A percentile compares a stretch with the other conserved stretches of the same genome.
These are phyloP conservation scores for Tephrocybe rancida DNA, from an alignment of 768 basidiomycete species.

Conservation along the genomic window DNA sequence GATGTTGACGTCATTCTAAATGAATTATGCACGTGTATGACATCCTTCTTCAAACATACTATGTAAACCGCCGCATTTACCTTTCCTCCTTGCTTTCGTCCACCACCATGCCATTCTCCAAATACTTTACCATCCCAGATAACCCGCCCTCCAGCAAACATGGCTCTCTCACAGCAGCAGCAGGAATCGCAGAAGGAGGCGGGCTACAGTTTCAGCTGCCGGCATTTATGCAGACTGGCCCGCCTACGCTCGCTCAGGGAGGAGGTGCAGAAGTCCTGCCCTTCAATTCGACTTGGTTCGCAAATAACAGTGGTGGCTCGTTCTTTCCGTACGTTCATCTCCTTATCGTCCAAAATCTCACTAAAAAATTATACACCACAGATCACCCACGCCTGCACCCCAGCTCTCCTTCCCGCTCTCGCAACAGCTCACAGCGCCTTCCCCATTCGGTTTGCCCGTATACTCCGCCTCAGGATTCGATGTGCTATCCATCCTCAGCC, in stretches of 20 bases:
- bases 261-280: slow-evolving; percentile 79
- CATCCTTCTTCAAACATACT: no score
- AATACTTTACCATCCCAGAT: slow-evolving; percentile 32
- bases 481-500: slow-evolving; percentile 76
- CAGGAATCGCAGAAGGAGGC: not conserved
- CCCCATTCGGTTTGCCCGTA: slow-evolving; percentile 51
- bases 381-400: no score
- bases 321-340: slow-evolving; percentile 6
- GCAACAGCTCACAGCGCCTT: slow-evolving; percentile 26
- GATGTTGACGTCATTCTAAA: no score
- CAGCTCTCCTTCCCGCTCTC: no score
- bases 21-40: no score
- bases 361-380: no score
- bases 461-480: slow-evolving; percentile 95
- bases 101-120: slow-evolving; percentile 44
- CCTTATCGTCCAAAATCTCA: no score
- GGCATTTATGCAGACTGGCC: slow-evolving; percentile 58
- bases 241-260: slow-evolving; percentile 65
- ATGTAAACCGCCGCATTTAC: no score
- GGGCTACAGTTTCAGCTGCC: slow-evolving; percentile 60
- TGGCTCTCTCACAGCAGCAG: no score
- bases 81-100: not conserved
- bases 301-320: slow-evolving; percentile 37
- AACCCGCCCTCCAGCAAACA: slow-evolving; percentile 9
- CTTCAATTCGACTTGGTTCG: slow-evolving; percentile 50